Evolutionary conservation across 2,329 filamentous ascomycete species (phyloP).

Genomic region (Ascochyta fabae): DNA sequence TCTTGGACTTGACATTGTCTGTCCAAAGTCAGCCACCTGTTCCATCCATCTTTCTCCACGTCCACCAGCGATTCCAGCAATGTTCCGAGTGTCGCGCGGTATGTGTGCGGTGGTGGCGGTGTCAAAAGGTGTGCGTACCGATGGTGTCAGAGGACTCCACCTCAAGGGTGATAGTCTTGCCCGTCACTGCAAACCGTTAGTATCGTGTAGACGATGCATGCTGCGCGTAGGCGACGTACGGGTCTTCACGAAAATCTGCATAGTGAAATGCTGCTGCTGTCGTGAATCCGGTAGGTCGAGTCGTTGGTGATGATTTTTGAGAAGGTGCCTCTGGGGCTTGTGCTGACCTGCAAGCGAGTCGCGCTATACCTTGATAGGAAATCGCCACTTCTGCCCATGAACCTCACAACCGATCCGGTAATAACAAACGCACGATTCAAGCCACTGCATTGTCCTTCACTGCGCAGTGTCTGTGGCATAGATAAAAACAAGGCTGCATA

Average conservation of each 20-base stretch:
- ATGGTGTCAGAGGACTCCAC: slow-evolving; percentile 99
- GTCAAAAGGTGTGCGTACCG: slow-evolving; percentile 46
- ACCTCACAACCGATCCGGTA: too few species aligned
- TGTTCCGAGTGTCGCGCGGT: slow-evolving; percentile 20
- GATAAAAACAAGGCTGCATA: too few species aligned
- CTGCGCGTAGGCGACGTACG: slow-evolving; percentile 55
- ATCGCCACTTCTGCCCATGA: not conserved
- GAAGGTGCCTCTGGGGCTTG: not conserved
- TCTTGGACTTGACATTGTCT: slow-evolving; percentile 99
- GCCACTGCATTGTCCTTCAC: too few species aligned
- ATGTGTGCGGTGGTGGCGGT: slow-evolving; percentile 22
- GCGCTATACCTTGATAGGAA: not conserved
- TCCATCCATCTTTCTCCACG: slow-evolving; percentile 1
- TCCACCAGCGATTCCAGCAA: slow-evolving; percentile 5
- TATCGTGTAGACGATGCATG: slow-evolving; percentile 2
- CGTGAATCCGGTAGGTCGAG: not conserved
- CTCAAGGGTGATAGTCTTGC: slow-evolving; percentile 99
- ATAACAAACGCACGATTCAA: too few species aligned
- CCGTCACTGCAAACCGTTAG: slow-evolving; percentile 62
- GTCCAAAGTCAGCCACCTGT: slow-evolving; percentile 27
- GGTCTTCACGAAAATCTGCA: slow-evolving; percentile 91
- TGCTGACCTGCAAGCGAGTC: not conserved
- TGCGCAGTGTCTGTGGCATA: too few species aligned
- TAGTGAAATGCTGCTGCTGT: slow-evolving; percentile 22
- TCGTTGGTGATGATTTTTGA: not conserved